Evolutionary conservation across 2,329 filamentous ascomycete species (phyloP), one percentile per base, ranked within the genome.

Genomic region (Colletotrichum viniferum): DNA sequence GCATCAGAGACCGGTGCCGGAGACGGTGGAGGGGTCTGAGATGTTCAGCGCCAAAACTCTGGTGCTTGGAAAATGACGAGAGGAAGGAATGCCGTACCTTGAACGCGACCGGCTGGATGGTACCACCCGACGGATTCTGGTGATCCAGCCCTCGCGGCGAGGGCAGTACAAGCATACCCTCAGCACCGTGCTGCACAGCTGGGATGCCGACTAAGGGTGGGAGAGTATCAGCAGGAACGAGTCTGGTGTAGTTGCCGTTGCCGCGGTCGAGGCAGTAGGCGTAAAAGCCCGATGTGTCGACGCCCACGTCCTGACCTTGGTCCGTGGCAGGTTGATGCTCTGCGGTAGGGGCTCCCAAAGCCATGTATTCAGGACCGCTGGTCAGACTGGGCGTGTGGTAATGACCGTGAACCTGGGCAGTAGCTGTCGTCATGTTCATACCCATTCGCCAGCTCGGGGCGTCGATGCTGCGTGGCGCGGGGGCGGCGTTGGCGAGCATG

Each of bases 161-260:
- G 1, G 88, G 87, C 24, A 91, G 80, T 7, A 90, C 83, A 7
- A 89, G 81, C 86, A 91, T 87, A 14, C 87, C 87, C 8, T 78
- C 77, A 26, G 81, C 81, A 43, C 80, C 81, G 12, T 79, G 72
- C 80, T 90, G 85, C 2, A 83, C 70, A 2, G 84, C 78, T 3
- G 88, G 86, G 6, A 92, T 82, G 60, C 87, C 86, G 7, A 81
- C 78, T 38, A 88, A 79, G 5, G 83, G 80, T 1, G 87, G 88
- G 13, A 92, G 81, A 82, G 86, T 84, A 76, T 92, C 91, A 0
- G 88, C 90, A 0, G 89, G 89, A 16, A 92, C 83, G 1, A 92
- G 86, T 4, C 88, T 85, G 7, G 90, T 91, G 74, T 86, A 89
- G 62, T 84, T 82, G 5, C 90, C 90, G 73, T 91, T 87, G 10